phyloP scores from a whole-genome alignment of 768 basidiomycete species.

The Coprinopsis strossmayeri region DNA sequence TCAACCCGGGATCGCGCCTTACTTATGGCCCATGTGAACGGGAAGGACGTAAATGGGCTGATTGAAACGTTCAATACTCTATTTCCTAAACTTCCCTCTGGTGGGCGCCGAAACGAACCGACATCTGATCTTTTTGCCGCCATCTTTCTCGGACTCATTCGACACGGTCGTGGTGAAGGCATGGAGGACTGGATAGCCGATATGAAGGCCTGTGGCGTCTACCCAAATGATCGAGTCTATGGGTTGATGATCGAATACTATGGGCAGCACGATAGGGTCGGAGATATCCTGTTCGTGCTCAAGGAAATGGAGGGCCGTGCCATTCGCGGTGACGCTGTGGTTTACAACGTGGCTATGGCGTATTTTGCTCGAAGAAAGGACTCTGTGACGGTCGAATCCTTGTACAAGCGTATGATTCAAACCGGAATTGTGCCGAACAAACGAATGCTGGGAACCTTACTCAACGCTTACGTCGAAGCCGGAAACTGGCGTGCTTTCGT shows the following conservation, averaged over 20 bases:
- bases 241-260: slow-evolving; percentile 5
- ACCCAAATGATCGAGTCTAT: not conserved
- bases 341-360: slow-evolving; percentile 12
- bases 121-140: slow-evolving; percentile 36
- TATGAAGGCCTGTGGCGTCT: slow-evolving; percentile 9
- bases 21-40: slow-evolving; percentile 15
- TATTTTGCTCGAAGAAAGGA: slow-evolving; percentile 38
- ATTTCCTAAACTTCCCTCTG: slow-evolving; percentile 34
- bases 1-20: too few species aligned
- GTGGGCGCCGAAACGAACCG: slow-evolving; percentile 9
- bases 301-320: not conserved
- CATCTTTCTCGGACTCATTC: slow-evolving; percentile 49
- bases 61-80: slow-evolving; percentile 44
- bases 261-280: not conserved
- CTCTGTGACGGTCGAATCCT: slow-evolving; percentile 40
- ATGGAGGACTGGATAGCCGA: slow-evolving; percentile 49
- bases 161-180: slow-evolving; percentile 37
- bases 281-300: not conserved
- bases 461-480: slow-evolving; percentile 75
- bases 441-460: slow-evolving; percentile 52
- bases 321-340: not conserved
- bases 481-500: slow-evolving; percentile 77
- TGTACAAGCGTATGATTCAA: slow-evolving; percentile 44
- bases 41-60: slow-evolving; percentile 35
- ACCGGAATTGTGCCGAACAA: slow-evolving; percentile 47